Evolutionary conservation across 371 early-diverging fungal species (phyloP), one percentile per base, ranked within the genome.

Genomic region (Batrachochytrium dendrobatidis): DNA sequence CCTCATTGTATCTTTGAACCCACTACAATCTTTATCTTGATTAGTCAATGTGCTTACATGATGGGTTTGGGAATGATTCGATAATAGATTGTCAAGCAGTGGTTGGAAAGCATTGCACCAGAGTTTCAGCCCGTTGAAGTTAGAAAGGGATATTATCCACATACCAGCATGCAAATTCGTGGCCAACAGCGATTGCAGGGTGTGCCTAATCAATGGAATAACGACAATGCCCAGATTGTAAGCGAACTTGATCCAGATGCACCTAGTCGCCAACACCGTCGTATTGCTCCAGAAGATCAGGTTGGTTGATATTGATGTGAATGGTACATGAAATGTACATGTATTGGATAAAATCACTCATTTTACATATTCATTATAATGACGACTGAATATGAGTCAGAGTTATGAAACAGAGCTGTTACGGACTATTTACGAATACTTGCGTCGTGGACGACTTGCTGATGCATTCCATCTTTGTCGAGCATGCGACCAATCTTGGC

Each of bases 201-300:
- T n/a, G n/a, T n/a, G 30, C 32, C 35, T 5, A n/a, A n/a, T 29
- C 46, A 29, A n/a, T 34, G 35, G 29, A 24, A 18, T 55, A 29
- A 20, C n/a, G 24, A 34, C 5, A 25, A 44, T 2, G 57, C 53
- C 15, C 26, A 57, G 7, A 60, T 63, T 2, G 70, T 75, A 20
- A 65, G 67, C 0, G 73, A 72, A 55, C 59, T 76, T 31, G 84
- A 84, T 58, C 84, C 84, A 0, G 84, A 84, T 48, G 80, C 78
- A 0, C 62, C 82, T 6, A 69, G 65, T 7, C 68, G 84, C 22
- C 75, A 74, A 62, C 50, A 59, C 12, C 73, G 59, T 53, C 50
- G 55, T 10, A 61, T 84, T 1, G 72, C 66, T 3, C 43, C 55
- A 10, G 80, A 79, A 39, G 84, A 84, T 58, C 30, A 60, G 31